A percentile compares a stretch with the other conserved stretches of the same genome.
phyloP scores from a whole-genome alignment of 495 filamentous ascomycete genomes.

The Penicillium samsonianum region DNA sequence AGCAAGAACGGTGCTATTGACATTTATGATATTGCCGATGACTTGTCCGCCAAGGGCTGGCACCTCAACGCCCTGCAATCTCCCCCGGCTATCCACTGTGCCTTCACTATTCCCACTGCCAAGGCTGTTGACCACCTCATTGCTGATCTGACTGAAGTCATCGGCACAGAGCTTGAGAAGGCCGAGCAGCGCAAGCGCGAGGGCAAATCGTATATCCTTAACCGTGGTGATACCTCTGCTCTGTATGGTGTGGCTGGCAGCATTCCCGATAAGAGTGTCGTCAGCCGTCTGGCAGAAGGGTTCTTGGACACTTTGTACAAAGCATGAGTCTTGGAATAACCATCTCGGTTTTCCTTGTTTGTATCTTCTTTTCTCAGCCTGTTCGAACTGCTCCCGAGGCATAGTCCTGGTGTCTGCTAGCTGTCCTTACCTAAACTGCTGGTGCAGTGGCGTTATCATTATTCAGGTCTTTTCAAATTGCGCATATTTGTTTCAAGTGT shows the following conservation, averaged over 20 bases:
- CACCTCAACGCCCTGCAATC: conserved; percentile 93
- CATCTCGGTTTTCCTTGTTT: neutral
- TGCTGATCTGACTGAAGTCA: conserved; percentile 71
- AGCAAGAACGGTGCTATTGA: conserved; percentile 68
- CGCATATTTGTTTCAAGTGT: conserved; percentile 24
- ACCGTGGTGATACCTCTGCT: conserved; percentile 72
- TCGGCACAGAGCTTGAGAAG: conserved; percentile 72
- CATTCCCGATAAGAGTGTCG: conserved; percentile 91
- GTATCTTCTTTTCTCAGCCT: conserved; percentile 20
- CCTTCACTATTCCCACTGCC: conserved; percentile 88
- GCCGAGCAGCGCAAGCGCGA: conserved; percentile 76
- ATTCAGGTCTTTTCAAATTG: conserved; percentile 24
- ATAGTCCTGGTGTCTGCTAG: conserved; percentile 11
- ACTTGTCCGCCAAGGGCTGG: conserved; percentile 81
- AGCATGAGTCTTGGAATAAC: conserved; percentile 53
- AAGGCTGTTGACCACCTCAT: conserved; percentile 76
- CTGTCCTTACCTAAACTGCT: conserved; percentile 11
- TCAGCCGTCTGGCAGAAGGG: conserved; percentile 83
- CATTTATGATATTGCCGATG: conserved; percentile 86
- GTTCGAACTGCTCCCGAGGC: conserved; percentile 4
- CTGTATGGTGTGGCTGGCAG: conserved; percentile 95
- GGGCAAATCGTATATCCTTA: conserved; percentile 52
- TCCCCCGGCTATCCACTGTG: conserved; percentile 92
- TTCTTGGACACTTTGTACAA: conserved; percentile 98
- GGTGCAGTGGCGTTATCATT: conserved; percentile 14